Base-by-base conservation (phyloP, 805 yeast species). In the Saturnispora galanensis region DNA sequence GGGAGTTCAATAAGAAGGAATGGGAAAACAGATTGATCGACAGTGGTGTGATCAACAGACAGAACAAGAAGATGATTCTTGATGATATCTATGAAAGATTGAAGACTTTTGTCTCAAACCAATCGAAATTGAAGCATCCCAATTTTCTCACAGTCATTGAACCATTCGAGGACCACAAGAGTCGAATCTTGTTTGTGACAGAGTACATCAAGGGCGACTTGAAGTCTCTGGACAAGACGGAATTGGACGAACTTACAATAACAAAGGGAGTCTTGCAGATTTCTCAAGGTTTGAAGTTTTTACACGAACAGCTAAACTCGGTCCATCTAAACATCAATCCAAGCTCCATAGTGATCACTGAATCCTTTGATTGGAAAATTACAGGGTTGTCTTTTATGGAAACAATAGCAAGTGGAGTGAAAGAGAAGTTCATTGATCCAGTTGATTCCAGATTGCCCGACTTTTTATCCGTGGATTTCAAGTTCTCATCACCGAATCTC, bases 361-460 rank as follows among this genome's bases (percentile, higher is more conserved):
- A 78, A 34, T 83, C 79, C 52, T 89, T 94, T 4, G 97, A 93
- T 63, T 93, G 98, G 97, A 93, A 90, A 60, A 59, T 93, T 2
- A 74, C 84, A 6, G 97, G 97, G 0, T 71, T 93, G 50, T 74
- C 65, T 56, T 73, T 65, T 59, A 74, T 68, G 56, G 84, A 67
- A 52, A 61, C 37, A 12, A 50, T 71, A 35, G 62, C 70, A 5
- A 65, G 70, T 3, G 66, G 62, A 35, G 74, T 72, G 12, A 71
- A 70, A 4, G 86, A 79, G 45, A 84, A 70, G 57, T 79, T 71
- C 51, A 66, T 85, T 38, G 84, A 85, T 55, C 83, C 81, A 40
- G 72, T 76, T 49, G 88, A 87, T 52, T 80, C 88, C 5, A 66
- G 93, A 40, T 71, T 86, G 42, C 96, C 97, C 2, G 48, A 62